Evolutionary conservation across 805 yeast genomes (phyloP), one percentile per base, ranked within the genome.

Genomic region (Candida ponderosae): DNA sequence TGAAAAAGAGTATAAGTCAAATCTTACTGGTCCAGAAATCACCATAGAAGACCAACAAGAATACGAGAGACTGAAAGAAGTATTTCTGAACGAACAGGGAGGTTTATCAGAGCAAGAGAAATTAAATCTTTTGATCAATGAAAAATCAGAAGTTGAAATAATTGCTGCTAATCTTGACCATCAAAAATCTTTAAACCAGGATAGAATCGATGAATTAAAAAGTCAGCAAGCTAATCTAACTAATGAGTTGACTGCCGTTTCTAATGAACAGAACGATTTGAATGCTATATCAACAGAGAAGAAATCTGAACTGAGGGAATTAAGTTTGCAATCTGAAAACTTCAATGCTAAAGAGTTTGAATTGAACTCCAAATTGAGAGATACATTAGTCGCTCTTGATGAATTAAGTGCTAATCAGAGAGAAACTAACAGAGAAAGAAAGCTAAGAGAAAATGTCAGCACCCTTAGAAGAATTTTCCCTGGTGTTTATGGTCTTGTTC

Each of bases 401-500:
- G 95, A 84, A 37, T 60, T 85, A 28, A 77, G 76, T 35, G 88
- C 95, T 1, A 76, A 70, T 40, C 82, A 79, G 55, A 74, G 90
- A 46, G 96, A 85, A 48, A 68, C 88, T 0, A 72, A 73, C 30
- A 74, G 76, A 43, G 95, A 88, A 43, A 69, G 72, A 35, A 74
- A 69, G 43, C 60, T 84, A 31, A 67, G 90, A 38, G 96, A 88
- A 46, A 84, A 82, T 42, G 79, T 85, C 3, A 59, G 78, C 0
- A 69, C 76, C 38, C 60, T 93, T 37, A 80, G 76, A 47, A 76
- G 86, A 50, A 58, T 81, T n/a, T 73, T 82, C 44, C 93, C 95
- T 1, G 88, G 95, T 4, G 94, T 93, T 3, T 72, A 72, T 46
- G 97, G 97, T 3, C 57, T 87, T 10, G 76, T 90, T 4, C 71